A percentile compares a stretch with the other conserved stretches of the same genome.
Conservation (phyloP, 345 rosid species). For the Citrus australasica region DNA sequence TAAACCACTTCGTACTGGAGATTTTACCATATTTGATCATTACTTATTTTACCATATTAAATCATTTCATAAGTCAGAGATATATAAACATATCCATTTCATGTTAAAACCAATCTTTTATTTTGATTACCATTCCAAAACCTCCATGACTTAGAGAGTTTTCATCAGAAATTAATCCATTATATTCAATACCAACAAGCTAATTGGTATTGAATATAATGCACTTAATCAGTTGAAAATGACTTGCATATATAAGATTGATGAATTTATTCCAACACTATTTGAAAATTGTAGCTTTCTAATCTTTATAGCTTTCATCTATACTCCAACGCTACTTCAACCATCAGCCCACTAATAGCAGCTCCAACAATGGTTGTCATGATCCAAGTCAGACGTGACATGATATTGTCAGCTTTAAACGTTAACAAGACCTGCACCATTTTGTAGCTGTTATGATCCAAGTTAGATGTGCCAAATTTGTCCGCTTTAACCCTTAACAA, state of each 20-base stretch:
- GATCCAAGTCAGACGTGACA: too few species aligned
- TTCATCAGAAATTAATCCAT: constrained; percentile 7
- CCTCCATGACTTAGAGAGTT: constrained; percentile 26
- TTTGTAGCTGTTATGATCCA: too few species aligned
- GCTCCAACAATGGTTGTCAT: constrained; percentile 12
- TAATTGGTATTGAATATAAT: constrained; percentile 27
- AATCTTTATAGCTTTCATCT: constrained; percentile 25
- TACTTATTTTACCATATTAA: too few species aligned
- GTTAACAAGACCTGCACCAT: too few species aligned
- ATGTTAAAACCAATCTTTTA: too few species aligned
- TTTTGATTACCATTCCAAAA: constrained; percentile 19
- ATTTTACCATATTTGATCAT: too few species aligned
- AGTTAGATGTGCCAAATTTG: too few species aligned
- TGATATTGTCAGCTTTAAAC: fast-evolving
- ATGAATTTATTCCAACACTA: constrained; percentile 26
- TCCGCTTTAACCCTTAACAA: too few species aligned
- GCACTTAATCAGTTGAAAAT: constrained; percentile 29
- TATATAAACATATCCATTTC: too few species aligned
- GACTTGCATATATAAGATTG: constrained; percentile 25
- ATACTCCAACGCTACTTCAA: constrained; percentile 18
- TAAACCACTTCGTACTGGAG: too few species aligned
- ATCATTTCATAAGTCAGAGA: too few species aligned
- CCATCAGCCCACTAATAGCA: constrained; percentile 38
- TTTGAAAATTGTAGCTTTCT: not conserved
- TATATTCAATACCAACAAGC: constrained; percentile 23